phyloP scores from a whole-genome alignment of 108 stramenopile genomes.

The Conticribra weissflogii region DNA sequence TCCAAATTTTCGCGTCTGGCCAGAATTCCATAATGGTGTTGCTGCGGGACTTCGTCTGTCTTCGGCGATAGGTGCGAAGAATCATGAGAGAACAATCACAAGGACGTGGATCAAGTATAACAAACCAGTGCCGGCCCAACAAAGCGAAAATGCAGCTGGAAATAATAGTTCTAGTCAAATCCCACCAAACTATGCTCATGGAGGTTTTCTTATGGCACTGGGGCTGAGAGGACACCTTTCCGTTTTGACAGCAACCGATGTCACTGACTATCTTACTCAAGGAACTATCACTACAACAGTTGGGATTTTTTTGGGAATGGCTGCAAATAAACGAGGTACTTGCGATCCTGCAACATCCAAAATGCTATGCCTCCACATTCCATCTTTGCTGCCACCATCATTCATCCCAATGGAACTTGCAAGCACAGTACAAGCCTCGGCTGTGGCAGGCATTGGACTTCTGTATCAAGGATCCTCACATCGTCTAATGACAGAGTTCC shows the following conservation, averaged over 20 bases:
- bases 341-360: slow-evolving; percentile 91
- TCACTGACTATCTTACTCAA: slow-evolving; percentile 96
- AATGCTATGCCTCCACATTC: slow-evolving; percentile 98
- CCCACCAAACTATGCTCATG: slow-evolving; percentile 69
- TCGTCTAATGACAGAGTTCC: slow-evolving; percentile 97
- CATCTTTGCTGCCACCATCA: slow-evolving; percentile 91
- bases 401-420: slow-evolving; percentile 92
- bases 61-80: slow-evolving; percentile 24
- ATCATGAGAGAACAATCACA: slow-evolving; percentile 64
- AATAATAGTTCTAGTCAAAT: slow-evolving; percentile 44
- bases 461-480: slow-evolving; percentile 91
- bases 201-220: slow-evolving; percentile 94
- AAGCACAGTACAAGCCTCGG: slow-evolving; percentile 86
- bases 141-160: slow-evolving; percentile 28
- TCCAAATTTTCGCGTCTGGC: slow-evolving; percentile 89
- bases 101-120: slow-evolving; percentile 98
- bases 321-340: slow-evolving; percentile 91
- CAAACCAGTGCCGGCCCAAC: slow-evolving; percentile 48
- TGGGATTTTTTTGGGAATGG: slow-evolving; percentile 95
- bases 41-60: slow-evolving; percentile 93
- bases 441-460: slow-evolving; percentile 90
- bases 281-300: slow-evolving; percentile 95
- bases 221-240: slow-evolving; percentile 94
- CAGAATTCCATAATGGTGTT: slow-evolving; percentile 99
- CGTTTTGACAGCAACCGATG: slow-evolving; percentile 92